Conservation (phyloP, 83 land plant species). For the Picea mariana region DNA sequence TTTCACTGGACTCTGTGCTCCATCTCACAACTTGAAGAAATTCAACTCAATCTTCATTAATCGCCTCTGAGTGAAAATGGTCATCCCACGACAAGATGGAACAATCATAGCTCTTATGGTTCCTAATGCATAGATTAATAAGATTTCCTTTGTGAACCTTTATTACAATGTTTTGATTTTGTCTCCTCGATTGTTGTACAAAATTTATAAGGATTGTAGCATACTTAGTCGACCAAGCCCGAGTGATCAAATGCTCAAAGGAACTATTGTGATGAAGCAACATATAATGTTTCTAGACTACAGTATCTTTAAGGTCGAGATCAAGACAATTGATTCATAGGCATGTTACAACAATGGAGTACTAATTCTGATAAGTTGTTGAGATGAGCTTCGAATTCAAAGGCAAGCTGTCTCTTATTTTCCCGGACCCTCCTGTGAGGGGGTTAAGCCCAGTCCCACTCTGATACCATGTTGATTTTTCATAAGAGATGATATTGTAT, state of each 20-base stretch:
- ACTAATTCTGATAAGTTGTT: constrained; percentile 45
- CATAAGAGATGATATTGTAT: too few species aligned
- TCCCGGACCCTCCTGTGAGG: too few species aligned
- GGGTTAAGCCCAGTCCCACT: too few species aligned
- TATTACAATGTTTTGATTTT: constrained; percentile 52
- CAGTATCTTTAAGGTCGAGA: constrained; percentile 27
- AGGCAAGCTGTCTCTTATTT: too few species aligned
- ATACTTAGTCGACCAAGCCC: constrained; percentile 40
- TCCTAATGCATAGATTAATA: constrained; percentile 7
- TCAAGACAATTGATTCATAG: constrained; percentile 47
- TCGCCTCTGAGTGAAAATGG: background rate
- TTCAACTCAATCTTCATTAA: too few species aligned
- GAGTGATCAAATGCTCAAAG: constrained; percentile 42
- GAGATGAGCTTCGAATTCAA: constrained; percentile 1
- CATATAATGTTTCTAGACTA: constrained; percentile 35
- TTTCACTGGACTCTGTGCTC: too few species aligned
- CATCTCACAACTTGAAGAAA: too few species aligned
- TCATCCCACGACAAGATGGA: background rate
- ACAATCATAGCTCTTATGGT: background rate
- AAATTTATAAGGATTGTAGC: constrained; percentile 53
- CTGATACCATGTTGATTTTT: too few species aligned
- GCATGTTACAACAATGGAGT: constrained; percentile 29
- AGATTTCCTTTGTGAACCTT: constrained; percentile 53
- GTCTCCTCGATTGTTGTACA: constrained; percentile 42
- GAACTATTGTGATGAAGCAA: constrained; percentile 31